Evolutionary conservation across 306 rosid genomes (phyloP), one percentile per base, ranked within the genome.

Genomic region (Fagus sylvatica): DNA sequence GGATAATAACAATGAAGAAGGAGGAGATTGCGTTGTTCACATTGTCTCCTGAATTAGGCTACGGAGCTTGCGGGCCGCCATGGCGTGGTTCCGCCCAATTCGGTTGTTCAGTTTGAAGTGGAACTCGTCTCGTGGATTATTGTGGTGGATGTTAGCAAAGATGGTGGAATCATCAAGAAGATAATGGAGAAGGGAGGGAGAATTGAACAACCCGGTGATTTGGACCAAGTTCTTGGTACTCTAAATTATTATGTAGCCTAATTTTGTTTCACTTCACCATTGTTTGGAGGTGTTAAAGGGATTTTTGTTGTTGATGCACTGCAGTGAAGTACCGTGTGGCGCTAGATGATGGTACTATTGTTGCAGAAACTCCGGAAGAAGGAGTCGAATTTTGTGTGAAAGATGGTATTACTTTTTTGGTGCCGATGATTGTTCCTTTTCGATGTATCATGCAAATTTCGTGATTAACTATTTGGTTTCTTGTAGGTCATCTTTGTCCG

Each of bases 161-260:
- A 89, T 68, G 91, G 93, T 33, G 91, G 93, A 42, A 84, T 91
- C 78, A 7, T 89, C 74, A 91, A 89, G 92, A 91, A 89, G 37
- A 82, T 88, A 71, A 17, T 86, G 81, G 89, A 79, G 84, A 85
- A 69, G 69, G 90, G 91, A 65, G 78, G 33, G 6, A 73, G 79
- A 62, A 81, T 39, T 36, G 83, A 81, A 62, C 79, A 68, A 33
- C 96, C 96, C 16, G n/a, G 84, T 73, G 89, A 83, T 79, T 78
- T 84, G 28, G 92, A 89, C 70, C 88, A 89, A 91, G 93, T 91
- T 75, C 88, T 86, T 68, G 97, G 93, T 91, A 89, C 51, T 79
- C 73, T 82, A 55, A 33, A 57, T 69, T 40, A 33, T 37, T 59
- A 19, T 77, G 72, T 75, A 32, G 73, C 79, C 22, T 32, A 4